These are phyloP conservation scores for Aaosphaeria pasadenensis DNA, from an alignment of 2,329 filamentous ascomycete species.

Conservation along the genomic window DNA sequence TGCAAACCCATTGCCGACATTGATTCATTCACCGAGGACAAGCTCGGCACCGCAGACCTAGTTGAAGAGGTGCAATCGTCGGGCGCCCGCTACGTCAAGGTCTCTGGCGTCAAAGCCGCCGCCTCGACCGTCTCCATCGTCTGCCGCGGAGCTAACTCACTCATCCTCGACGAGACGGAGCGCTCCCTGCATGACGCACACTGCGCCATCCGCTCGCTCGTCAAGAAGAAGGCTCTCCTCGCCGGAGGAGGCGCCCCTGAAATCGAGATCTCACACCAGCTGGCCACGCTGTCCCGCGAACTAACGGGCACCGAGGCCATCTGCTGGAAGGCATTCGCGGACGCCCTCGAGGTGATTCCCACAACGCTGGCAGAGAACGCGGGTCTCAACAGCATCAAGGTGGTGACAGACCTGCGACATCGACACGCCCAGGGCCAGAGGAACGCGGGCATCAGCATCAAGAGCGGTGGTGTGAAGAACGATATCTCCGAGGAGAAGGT, in stretches of 20 bases:
- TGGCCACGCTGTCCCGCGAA: conserved; percentile 77
- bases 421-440: conserved; percentile 92
- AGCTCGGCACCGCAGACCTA: conserved; percentile 88
- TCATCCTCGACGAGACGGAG: conserved; percentile 97
- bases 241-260: conserved; percentile 95
- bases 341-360: conserved; percentile 94
- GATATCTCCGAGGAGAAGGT: conserved; percentile 98
- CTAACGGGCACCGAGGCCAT: conserved; percentile 91
- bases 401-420: conserved; percentile 92
- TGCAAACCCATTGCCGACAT: conserved; percentile 99
- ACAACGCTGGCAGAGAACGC: conserved; percentile 97
- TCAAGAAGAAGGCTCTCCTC: conserved; percentile 99
- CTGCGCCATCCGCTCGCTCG: conserved; percentile 92
- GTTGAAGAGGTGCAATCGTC: conserved; percentile 88
- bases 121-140: conserved; percentile 90
- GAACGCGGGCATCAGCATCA: conserved; percentile 97
- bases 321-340: conserved; percentile 98
- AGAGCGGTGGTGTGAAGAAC: conserved; percentile 92
- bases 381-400: conserved; percentile 96
- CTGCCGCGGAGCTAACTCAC: conserved; percentile 85
- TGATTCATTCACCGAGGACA: conserved; percentile 98
- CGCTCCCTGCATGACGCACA: conserved; percentile 95
- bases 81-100: conserved; percentile 89
- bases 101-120: conserved; percentile 83
- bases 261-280: conserved; percentile 88